Evolutionary conservation across 1,139 yeast genomes (phyloP).

Genomic region (Kurtzmaniella natalensis): DNA sequence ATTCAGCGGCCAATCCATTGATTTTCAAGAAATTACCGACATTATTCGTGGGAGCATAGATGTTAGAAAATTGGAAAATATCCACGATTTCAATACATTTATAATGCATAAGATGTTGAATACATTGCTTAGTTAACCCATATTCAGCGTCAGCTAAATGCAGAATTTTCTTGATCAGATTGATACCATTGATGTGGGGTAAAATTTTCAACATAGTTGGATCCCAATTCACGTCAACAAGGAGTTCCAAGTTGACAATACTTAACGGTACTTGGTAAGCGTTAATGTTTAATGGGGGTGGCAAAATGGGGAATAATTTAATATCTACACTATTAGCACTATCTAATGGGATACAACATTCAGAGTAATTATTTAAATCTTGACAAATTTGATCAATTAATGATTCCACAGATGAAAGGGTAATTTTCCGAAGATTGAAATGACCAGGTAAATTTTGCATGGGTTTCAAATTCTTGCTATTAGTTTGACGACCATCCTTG

Average conservation of each 20-base stretch:
- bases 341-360: constrained; percentile 91
- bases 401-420: constrained; percentile 65
- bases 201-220: constrained; percentile 89
- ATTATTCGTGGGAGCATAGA: constrained; percentile 84
- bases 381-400: constrained; percentile 85
- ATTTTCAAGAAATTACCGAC: constrained; percentile 65
- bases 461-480: neutral
- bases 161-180: constrained; percentile 74
- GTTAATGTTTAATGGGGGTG: constrained; percentile 74
- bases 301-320: constrained; percentile 80
- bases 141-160: constrained; percentile 80
- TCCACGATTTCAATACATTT: constrained; percentile 79
- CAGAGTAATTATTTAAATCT: constrained; percentile 91
- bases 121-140: constrained; percentile 74
- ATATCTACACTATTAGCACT: constrained; percentile 88
- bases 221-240: constrained; percentile 93
- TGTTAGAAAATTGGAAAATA: constrained; percentile 82
- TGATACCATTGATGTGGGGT: constrained; percentile 84
- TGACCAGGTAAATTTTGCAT: constrained; percentile 29
- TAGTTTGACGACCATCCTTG: constrained; percentile 14
- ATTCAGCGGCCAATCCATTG: constrained; percentile 69
- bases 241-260: constrained; percentile 62
- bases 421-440: constrained; percentile 36
- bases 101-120: constrained; percentile 88
- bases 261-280: constrained; percentile 86